These are phyloP conservation scores for Vitis labrusca DNA, from an alignment of 164 flowering plant genomes.

Conservation along the genomic window DNA sequence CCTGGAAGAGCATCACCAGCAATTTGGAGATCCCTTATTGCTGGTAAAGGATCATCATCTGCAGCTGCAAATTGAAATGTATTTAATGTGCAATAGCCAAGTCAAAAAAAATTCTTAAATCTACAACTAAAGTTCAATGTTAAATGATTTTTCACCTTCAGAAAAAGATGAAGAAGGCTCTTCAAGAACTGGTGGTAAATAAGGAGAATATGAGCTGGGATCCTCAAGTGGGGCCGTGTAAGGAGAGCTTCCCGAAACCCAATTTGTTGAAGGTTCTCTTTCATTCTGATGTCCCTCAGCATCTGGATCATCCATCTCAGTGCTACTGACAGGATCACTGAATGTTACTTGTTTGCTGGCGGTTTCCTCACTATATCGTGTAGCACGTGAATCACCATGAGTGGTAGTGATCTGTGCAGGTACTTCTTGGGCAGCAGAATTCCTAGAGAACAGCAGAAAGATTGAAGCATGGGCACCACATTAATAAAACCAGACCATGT, in stretches of 20 bases:
- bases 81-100: conserved; percentile 2
- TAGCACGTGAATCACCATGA: conserved; percentile 29
- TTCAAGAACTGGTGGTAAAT: conserved; percentile 83
- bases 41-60: conserved; percentile 94
- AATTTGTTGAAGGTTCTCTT: conserved; percentile 58
- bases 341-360: conserved; percentile 57
- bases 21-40: conserved; percentile 84
- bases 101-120: neutral
- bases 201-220: conserved; percentile 67
- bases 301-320: conserved; percentile 61
- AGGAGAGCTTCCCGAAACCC: conserved; percentile 64
- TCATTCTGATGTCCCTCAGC: conserved; percentile 44
- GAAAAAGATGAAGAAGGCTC: conserved; percentile 95
- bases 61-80: conserved; percentile 52
- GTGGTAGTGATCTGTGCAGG: conserved; percentile 25
- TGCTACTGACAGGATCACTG: conserved; percentile 55
- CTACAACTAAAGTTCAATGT: neutral
- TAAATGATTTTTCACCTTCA: conserved; percentile 48
- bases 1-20: conserved; percentile 96
- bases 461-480: neutral
- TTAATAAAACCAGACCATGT: neutral
- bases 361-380: conserved; percentile 38
- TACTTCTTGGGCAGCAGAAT: conserved; percentile 35
- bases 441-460: conserved; percentile 32
- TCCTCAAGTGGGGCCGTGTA: conserved; percentile 57